These are phyloP conservation scores for Skeletonema potamos DNA, from an alignment of 108 stramenopile genomes.

Conservation along the genomic window DNA sequence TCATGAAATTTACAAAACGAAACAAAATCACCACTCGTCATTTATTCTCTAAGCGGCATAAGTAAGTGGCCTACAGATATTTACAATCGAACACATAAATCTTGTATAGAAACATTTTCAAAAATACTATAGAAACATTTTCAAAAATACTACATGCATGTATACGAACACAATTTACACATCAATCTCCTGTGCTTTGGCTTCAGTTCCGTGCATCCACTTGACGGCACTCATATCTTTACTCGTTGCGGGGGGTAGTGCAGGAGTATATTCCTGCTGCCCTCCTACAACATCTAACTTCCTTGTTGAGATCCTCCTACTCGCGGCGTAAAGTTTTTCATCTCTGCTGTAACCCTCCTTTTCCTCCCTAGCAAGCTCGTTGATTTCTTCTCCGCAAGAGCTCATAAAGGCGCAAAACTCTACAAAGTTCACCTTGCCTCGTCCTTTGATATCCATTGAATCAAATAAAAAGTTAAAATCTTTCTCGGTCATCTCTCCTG, in stretches of 20 bases:
- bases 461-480: constrained; percentile 15
- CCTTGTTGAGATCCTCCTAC: background rate
- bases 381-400: background rate
- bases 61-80: no score
- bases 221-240: background rate
- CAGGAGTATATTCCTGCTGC: no score
- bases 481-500: constrained; percentile 6
- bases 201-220: no score
- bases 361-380: background rate
- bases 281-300: background rate
- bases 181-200: no score
- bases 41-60: no score
- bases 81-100: no score
- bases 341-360: background rate
- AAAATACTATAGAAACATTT: no score
- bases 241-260: background rate
- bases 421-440: constrained; percentile 7
- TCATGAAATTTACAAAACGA: no score
- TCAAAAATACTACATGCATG: no score
- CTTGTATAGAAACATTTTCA: no score
- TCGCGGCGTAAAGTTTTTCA: background rate
- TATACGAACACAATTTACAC: no score
- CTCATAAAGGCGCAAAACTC: constrained; percentile 7
- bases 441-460: background rate
- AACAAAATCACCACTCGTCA: no score